Evolutionary conservation across 2,329 filamentous ascomycete species (phyloP).

Genomic region (Colletotrichum gloeosporioides): DNA sequence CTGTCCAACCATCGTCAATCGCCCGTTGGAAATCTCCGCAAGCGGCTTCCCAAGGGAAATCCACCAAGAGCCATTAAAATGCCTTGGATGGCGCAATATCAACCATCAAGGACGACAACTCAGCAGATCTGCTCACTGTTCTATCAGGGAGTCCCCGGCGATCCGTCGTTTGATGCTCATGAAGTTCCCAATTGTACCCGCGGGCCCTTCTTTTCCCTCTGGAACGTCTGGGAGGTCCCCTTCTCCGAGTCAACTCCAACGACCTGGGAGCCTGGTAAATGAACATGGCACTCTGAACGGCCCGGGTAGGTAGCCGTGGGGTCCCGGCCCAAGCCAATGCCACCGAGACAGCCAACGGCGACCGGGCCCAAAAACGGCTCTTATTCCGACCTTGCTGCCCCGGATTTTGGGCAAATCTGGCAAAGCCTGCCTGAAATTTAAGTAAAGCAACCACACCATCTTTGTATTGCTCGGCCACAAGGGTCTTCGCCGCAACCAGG

Average conservation of each 20-base stretch:
- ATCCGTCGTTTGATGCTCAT: slow-evolving; percentile 21
- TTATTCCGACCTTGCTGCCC: slow-evolving; percentile 20
- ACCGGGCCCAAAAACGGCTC: slow-evolving; percentile 19
- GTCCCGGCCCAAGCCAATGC: slow-evolving; percentile 17
- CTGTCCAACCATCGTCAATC: not conserved
- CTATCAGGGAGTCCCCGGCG: slow-evolving; percentile 6
- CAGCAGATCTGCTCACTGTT: slow-evolving; percentile 5
- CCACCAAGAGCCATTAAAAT: slow-evolving; percentile 12
- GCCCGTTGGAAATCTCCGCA: slow-evolving; percentile 1
- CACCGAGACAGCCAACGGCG: slow-evolving; percentile 13
- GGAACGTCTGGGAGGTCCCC: slow-evolving; percentile 7
- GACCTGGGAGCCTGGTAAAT: slow-evolving; percentile 15
- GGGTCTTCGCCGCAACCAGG: slow-evolving; percentile 20
- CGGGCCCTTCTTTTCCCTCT: not conserved
- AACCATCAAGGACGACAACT: slow-evolving; percentile 12
- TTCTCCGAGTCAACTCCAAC: slow-evolving; percentile 3
- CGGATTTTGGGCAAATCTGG: slow-evolving; percentile 21
- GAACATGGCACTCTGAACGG: slow-evolving; percentile 15
- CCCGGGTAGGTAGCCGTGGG: slow-evolving; percentile 21
- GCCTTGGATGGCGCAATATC: slow-evolving; percentile 19
- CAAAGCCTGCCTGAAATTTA: slow-evolving; percentile 14
- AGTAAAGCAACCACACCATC: slow-evolving; percentile 11
- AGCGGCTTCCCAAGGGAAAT: not conserved
- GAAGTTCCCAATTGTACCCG: slow-evolving; percentile 18
- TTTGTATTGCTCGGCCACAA: slow-evolving; percentile 11